phyloP scores from a whole-genome alignment of 2,329 filamentous ascomycete species.

The Diaporthe batatas region DNA sequence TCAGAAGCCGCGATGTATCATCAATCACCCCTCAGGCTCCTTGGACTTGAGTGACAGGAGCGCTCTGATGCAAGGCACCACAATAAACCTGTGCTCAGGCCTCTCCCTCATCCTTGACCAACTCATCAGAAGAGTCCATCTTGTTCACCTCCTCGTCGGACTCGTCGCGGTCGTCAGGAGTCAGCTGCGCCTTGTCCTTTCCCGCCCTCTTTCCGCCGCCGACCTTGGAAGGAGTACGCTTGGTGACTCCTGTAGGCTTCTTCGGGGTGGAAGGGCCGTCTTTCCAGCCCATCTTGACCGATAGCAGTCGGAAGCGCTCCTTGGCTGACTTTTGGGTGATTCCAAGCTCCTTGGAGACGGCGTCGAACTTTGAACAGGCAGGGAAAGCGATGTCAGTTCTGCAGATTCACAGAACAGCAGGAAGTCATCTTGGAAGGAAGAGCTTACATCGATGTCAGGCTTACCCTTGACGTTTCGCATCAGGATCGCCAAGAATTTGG shows the following conservation, averaged over 20 bases:
- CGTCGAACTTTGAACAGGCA: constrained; percentile 39
- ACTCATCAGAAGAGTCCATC: background rate
- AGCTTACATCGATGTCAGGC: constrained; percentile 42
- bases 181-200: background rate
- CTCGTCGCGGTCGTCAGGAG: background rate
- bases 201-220: constrained; percentile 31
- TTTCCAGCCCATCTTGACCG: constrained; percentile 40
- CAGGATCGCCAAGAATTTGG: constrained; percentile 39
- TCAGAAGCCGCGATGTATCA: background rate
- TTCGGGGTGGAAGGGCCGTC: constrained; percentile 16
- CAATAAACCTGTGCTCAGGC: background rate
- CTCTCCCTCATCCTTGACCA: constrained; percentile 6
- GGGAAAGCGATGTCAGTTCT: constrained; percentile 3
- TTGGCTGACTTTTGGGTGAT: constrained; percentile 35
- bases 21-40: background rate
- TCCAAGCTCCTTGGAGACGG: constrained; percentile 28
- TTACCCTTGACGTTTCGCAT: constrained; percentile 41
- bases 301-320: constrained; percentile 43
- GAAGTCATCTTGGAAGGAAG: background rate
- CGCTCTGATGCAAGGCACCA: background rate
- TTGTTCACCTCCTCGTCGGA: constrained; percentile 2
- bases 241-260: constrained; percentile 36
- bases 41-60: background rate
- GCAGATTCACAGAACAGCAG: background rate
- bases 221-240: constrained; percentile 9